phyloP scores from a whole-genome alignment of 1,284 basidiomycete genomes.

The Caloboletus firmus region DNA sequence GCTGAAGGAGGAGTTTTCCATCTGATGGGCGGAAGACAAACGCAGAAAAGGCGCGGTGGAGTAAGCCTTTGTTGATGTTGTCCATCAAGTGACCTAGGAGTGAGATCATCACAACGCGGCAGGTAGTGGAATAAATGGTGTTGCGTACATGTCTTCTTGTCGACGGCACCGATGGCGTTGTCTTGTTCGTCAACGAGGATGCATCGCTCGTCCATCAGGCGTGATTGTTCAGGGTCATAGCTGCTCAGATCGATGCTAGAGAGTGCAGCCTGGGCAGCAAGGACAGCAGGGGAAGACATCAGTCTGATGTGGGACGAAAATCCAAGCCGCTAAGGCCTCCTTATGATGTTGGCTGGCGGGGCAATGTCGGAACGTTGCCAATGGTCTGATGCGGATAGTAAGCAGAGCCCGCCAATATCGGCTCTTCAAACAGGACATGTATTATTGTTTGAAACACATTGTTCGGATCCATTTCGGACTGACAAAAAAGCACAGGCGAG shows the following conservation, averaged over 20 bases:
- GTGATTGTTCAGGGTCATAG: conserved; percentile 80
- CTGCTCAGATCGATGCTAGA: conserved; percentile 70
- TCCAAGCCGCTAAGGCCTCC: not conserved
- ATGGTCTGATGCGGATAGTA: not conserved
- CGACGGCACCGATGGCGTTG: conserved; percentile 83
- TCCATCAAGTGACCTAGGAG: conserved; percentile 88
- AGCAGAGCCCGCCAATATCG: not conserved
- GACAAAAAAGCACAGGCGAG: not conserved
- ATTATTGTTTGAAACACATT: too few species aligned
- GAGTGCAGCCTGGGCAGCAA: conserved; percentile 60
- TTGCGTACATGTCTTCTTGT: conserved; percentile 92
- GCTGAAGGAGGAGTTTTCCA: conserved; percentile 94
- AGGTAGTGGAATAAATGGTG: conserved; percentile 13
- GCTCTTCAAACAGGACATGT: not conserved
- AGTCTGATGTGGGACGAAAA: conserved; percentile 13
- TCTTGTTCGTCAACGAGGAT: conserved; percentile 94
- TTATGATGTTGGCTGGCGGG: conserved; percentile 7
- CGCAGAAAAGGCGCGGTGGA: conserved; percentile 97
- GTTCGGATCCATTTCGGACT: conserved; percentile 4
- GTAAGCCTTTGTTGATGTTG: conserved; percentile 91
- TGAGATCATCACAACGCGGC: conserved; percentile 1
- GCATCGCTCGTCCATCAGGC: conserved; percentile 97
- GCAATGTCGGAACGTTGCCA: not conserved
- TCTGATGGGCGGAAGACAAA: conserved; percentile 95
- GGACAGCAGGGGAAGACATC: conserved; percentile 58